Conservation (phyloP, 352 stramenopile genomes). For the Globisporangium orthogonon region DNA sequence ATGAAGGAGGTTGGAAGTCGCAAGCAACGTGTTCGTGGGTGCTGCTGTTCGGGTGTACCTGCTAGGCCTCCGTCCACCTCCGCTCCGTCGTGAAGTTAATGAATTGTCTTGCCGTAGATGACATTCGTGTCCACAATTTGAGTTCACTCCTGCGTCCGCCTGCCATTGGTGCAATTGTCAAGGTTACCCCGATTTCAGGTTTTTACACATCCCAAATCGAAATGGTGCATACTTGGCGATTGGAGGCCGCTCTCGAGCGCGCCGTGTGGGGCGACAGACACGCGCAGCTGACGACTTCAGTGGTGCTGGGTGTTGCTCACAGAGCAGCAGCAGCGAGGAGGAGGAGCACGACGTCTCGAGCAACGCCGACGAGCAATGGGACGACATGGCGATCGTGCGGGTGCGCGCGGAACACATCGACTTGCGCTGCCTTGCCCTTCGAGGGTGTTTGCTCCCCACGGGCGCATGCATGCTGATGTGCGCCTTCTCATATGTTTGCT, state of each 20-base stretch:
- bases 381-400: constrained; percentile 78
- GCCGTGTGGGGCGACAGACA: not conserved
- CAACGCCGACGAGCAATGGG: constrained; percentile 54
- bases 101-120: not conserved
- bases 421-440: not conserved
- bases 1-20: not conserved
- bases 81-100: not conserved
- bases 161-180: no score
- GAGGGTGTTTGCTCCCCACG: not conserved
- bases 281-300: not conserved
- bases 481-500: not conserved
- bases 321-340: constrained; percentile 38
- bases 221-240: not conserved
- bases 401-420: constrained; percentile 15
- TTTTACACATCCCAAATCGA: not conserved
- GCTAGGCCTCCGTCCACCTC: not conserved
- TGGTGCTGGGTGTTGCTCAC: not conserved
- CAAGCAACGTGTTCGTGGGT: not conserved
- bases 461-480: not conserved
- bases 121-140: not conserved
- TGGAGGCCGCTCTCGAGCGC: not conserved
- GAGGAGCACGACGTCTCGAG: constrained; percentile 15
- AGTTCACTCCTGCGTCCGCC: no score
- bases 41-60: not conserved
- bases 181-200: not conserved